Base-by-base conservation (phyloP, 345 rosid species). In the Atalantia buxifolia region DNA sequence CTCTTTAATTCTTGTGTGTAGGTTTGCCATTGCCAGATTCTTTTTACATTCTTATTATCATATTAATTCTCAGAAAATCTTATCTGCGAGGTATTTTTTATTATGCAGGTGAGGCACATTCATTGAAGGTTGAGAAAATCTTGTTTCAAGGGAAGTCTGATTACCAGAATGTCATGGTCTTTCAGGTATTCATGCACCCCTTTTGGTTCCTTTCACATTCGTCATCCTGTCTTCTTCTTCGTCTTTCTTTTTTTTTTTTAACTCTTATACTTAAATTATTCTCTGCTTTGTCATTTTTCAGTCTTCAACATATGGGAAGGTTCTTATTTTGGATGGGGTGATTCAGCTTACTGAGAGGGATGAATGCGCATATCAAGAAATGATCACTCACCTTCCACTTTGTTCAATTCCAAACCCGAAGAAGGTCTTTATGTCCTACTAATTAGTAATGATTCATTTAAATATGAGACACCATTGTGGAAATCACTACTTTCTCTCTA, bases 341-440 rank as follows among this genome's bases (percentile, higher is more conserved):
- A 92, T 95, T 80, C 99, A 95, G 73, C 94, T 95, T 25, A 95
- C 99, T 1, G 97, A 95, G 85, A 90, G 98, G 81, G 99, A 95
- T 80, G 98, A 95, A 83, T 95, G 98, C 85, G 98, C 99, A 9
- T 95, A 95, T 80, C 99, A 95, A 75, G 99, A 95, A 88, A 95
- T 95, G 99, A 95, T 95, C 64, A 87, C 95, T 84, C 99, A 95
- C 78, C 98, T 95, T 79, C 98, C 98, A 0, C 91, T 95, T 55
- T 93, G 97, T 87, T 93, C 98, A 27, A 93, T 95, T 78, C 80
- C 93, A 25, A 92, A 88, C 83, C 98, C 98, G 2, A 92, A 93
- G 81, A 95, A 92, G 98, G 98, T 94, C 30, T 31, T 72, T 4
- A 5, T 40, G 22, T 69, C 79, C 28, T 63, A 27, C 40, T 50